These are phyloP conservation scores for Botryotinia calthae DNA, from an alignment of 2,329 filamentous ascomycete species.

Conservation along the genomic window DNA sequence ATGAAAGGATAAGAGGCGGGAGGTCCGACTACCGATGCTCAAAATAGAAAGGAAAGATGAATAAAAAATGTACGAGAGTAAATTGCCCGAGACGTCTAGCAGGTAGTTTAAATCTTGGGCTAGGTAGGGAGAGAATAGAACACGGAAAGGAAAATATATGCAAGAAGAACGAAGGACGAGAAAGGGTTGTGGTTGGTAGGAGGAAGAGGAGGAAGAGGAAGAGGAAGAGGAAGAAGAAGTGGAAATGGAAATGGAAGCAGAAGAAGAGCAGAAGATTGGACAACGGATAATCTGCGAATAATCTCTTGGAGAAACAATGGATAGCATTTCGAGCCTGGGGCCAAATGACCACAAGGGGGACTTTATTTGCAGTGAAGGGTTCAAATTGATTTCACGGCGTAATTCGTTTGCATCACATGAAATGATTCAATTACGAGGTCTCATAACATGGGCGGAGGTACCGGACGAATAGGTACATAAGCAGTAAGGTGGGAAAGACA, in stretches of 20 bases:
- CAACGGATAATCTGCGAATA: not conserved
- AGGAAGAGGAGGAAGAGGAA: no score
- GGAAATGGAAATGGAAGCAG: not conserved
- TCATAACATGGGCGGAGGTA: not conserved
- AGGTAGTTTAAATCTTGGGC: not conserved
- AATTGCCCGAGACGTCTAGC: not conserved
- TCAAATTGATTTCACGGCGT: not conserved
- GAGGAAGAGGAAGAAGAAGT: not conserved
- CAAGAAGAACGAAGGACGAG: not conserved
- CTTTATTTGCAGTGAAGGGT: not conserved
- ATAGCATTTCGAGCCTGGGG: not conserved
- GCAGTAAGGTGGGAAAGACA: not conserved
- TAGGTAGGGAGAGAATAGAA: not conserved
- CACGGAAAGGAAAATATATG: not conserved
- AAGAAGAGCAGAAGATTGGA: not conserved
- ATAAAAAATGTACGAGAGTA: not conserved
- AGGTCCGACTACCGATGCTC: conserved; percentile 8
- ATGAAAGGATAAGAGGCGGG: not conserved
- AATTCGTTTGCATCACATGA: conserved; percentile 14
- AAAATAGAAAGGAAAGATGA: not conserved
- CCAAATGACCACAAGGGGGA: not conserved
- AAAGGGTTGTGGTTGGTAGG: not conserved
- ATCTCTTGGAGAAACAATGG: not conserved
- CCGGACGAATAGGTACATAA: not conserved
- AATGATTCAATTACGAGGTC: conserved; percentile 19